A percentile compares a stretch with the other conserved stretches of the same genome.
Evolutionary conservation across 1,284 basidiomycete species (phyloP).

Genomic region (Volvariella surrecta): DNA sequence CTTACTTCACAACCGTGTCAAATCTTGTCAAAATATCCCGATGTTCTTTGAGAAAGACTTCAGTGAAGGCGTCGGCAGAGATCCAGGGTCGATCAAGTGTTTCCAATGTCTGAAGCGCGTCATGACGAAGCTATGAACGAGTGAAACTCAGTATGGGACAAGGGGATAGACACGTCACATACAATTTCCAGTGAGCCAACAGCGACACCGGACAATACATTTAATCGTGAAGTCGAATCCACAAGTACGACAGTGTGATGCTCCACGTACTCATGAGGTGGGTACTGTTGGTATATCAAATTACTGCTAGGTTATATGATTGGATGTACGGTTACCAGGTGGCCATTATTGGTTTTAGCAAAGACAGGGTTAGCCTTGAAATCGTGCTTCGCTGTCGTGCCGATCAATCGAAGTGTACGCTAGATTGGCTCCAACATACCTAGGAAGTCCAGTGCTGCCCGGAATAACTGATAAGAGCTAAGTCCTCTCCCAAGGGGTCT

Average conservation of each 20-base stretch:
- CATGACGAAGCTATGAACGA: slow-evolving; percentile 53
- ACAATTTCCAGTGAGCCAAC: slow-evolving; percentile 64
- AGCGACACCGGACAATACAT: slow-evolving; percentile 76
- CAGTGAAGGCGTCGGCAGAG: slow-evolving; percentile 62
- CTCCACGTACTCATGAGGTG: slow-evolving; percentile 43
- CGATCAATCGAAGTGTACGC: background rate
- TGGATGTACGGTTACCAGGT: slow-evolving; percentile 27
- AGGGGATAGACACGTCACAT: slow-evolving; percentile 14
- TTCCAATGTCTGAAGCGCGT: slow-evolving; percentile 69
- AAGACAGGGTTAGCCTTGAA: slow-evolving; percentile 59
- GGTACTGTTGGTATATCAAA: slow-evolving; percentile 30
- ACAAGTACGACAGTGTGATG: slow-evolving; percentile 59
- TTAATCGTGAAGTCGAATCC: slow-evolving; percentile 74
- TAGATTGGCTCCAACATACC: slow-evolving; percentile 31
- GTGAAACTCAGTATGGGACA: background rate
- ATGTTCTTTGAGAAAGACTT: slow-evolving; percentile 67
- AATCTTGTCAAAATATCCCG: slow-evolving; percentile 53
- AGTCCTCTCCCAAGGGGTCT: slow-evolving; percentile 63
- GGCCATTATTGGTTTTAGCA: slow-evolving; percentile 44
- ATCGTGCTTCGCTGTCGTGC: slow-evolving; percentile 55
- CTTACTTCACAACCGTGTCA: slow-evolving; percentile 57
- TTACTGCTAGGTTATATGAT: background rate
- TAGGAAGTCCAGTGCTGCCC: slow-evolving; percentile 72
- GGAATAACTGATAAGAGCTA: slow-evolving; percentile 84
- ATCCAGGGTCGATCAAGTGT: slow-evolving; percentile 39